These are phyloP conservation scores for Pseudogymnoascus pannorum DNA, from an alignment of 2,329 filamentous ascomycete genomes.

Conservation along the genomic window DNA sequence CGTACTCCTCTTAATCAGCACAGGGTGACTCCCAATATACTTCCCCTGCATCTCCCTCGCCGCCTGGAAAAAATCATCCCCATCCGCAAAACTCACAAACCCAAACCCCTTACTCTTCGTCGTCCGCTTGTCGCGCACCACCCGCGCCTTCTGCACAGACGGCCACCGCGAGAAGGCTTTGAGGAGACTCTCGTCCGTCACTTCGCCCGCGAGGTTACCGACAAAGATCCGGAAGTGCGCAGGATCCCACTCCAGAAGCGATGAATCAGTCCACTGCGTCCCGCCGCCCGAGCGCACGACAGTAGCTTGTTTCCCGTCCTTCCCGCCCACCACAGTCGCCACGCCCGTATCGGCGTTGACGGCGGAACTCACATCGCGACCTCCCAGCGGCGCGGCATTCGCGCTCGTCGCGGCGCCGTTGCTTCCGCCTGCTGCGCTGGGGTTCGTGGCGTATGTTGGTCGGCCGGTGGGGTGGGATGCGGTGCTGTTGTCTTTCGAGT, in stretches of 20 bases:
- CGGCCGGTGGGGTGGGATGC: constrained; percentile 24
- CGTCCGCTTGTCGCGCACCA: constrained; percentile 90
- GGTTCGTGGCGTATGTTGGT: constrained; percentile 25
- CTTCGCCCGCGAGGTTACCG: constrained; percentile 92
- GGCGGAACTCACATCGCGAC: constrained; percentile 30
- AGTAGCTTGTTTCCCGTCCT: constrained; percentile 66
- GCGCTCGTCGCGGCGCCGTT: constrained; percentile 38
- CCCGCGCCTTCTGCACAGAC: constrained; percentile 85
- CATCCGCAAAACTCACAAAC: constrained; percentile 91
- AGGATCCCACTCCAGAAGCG: constrained; percentile 91
- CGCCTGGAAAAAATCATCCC: constrained; percentile 92
- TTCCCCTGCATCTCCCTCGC: constrained; percentile 98
- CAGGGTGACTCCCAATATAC: constrained; percentile 96
- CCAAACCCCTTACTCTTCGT: constrained; percentile 95
- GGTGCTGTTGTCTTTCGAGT: constrained; percentile 54
- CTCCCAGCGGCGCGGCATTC: constrained; percentile 37
- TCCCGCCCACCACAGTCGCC: constrained; percentile 33
- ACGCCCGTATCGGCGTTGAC: constrained; percentile 41
- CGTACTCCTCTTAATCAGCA: constrained; percentile 77
- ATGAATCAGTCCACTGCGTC: constrained; percentile 83
- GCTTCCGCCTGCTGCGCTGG: constrained; percentile 33
- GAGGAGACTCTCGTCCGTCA: constrained; percentile 88
- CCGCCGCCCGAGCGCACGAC: constrained; percentile 84
- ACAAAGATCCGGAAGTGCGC: constrained; percentile 92
- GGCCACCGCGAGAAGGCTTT: constrained; percentile 89